Conservation (phyloP, 2,329 filamentous ascomycete genomes). For the Fusarium falciforme region DNA sequence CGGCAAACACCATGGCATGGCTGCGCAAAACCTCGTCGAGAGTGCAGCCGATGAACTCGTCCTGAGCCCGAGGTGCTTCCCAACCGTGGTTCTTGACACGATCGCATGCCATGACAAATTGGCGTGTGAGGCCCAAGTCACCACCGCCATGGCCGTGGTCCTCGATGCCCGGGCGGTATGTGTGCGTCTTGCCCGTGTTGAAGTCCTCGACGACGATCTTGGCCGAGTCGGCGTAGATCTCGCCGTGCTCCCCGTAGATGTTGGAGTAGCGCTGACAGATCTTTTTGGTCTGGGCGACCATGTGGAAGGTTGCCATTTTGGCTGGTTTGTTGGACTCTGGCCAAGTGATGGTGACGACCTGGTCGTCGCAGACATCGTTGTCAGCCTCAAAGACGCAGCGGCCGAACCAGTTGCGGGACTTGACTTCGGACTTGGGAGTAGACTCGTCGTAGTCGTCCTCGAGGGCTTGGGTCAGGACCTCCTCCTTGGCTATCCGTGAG, state of each 20-base stretch:
- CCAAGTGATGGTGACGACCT: conserved; percentile 89
- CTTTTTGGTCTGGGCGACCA: conserved; percentile 90
- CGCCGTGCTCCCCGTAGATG: conserved; percentile 87
- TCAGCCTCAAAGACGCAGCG: conserved; percentile 95
- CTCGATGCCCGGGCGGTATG: conserved; percentile 47
- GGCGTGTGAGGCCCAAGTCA: conserved; percentile 72
- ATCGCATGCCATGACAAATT: conserved; percentile 86
- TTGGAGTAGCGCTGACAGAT: conserved; percentile 88
- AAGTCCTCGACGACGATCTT: conserved; percentile 79
- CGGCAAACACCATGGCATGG: conserved; percentile 93
- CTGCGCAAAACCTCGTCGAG: conserved; percentile 89
- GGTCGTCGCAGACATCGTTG: conserved; percentile 94
- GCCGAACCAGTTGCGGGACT: conserved; percentile 80
- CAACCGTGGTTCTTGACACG: conserved; percentile 78
- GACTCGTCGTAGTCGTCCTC: conserved; percentile 65
- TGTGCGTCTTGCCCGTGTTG: conserved; percentile 48
- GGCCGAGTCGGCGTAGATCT: conserved; percentile 85
- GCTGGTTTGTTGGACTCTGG: conserved; percentile 74
- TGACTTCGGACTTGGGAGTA: conserved; percentile 60
- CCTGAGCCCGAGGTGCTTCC: conserved; percentile 77
- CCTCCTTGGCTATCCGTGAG: conserved; percentile 51
- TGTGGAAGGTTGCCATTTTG: conserved; percentile 92
- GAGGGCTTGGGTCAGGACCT: conserved; percentile 57
- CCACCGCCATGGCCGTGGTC: conserved; percentile 56
- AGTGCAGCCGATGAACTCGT: conserved; percentile 80